Evolutionary conservation across 2,329 filamentous ascomycete species (phyloP).

Genomic region (Talaromyces amestolkiae): DNA sequence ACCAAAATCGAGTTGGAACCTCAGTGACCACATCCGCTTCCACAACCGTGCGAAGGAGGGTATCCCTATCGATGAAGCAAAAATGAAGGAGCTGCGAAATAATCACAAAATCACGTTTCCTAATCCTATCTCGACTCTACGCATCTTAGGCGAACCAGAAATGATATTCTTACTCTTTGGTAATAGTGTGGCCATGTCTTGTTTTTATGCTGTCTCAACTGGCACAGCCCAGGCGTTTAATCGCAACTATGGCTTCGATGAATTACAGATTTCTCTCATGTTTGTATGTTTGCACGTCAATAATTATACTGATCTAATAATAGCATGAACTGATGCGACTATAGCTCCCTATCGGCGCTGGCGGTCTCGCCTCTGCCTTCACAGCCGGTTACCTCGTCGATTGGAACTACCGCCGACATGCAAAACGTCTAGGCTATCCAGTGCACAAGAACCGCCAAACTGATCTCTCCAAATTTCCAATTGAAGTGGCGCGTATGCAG

Average conservation of each 20-base stretch:
- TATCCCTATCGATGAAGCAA: neutral
- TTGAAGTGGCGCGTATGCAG: slow-evolving; percentile 21
- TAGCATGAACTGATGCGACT: too few relatives aligned
- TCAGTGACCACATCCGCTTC: slow-evolving; percentile 27
- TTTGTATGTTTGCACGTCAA: slow-evolving; percentile 24
- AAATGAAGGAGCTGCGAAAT: neutral
- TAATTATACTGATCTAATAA: too few relatives aligned
- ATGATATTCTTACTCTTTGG: slow-evolving; percentile 39
- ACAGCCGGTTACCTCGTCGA: slow-evolving; percentile 17
- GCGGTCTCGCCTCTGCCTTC: slow-evolving; percentile 10
- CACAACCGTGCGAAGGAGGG: slow-evolving; percentile 17
- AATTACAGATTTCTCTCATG: slow-evolving; percentile 42
- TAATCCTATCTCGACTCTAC: slow-evolving; percentile 40
- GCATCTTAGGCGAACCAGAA: slow-evolving; percentile 35
- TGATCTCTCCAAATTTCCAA: slow-evolving; percentile 21
- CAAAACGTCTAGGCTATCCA: neutral
- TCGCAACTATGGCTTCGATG: slow-evolving; percentile 37
- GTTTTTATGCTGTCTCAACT: slow-evolving; percentile 44
- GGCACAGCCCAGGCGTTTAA: slow-evolving; percentile 28
- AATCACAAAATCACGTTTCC: slow-evolving; percentile 22
- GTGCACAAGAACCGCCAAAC: slow-evolving; percentile 12
- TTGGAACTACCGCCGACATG: slow-evolving; percentile 16
- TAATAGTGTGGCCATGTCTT: slow-evolving; percentile 29
- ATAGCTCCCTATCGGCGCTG: slow-evolving; percentile 19
- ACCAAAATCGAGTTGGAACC: slow-evolving; percentile 32